These are phyloP conservation scores for Aphelidium insulamus DNA, from an alignment of 371 early-diverging fungal genomes.

Conservation along the genomic window DNA sequence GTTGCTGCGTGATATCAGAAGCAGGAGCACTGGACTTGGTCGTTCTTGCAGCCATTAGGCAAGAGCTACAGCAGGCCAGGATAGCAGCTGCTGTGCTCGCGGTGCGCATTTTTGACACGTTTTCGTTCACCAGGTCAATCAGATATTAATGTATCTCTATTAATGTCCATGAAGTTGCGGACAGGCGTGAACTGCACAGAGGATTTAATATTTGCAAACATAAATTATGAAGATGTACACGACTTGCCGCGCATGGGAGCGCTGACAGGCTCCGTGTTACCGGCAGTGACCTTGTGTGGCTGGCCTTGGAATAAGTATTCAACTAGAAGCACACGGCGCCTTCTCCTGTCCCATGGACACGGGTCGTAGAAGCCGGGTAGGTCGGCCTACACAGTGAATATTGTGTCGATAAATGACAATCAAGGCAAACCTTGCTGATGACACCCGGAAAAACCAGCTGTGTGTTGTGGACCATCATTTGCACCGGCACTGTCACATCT, in stretches of 20 bases:
- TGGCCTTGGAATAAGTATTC: conserved; percentile 61
- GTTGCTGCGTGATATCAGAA: too few relatives aligned
- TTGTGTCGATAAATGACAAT: conserved; percentile 1
- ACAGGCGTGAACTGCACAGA: too few relatives aligned
- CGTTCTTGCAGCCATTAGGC: too few relatives aligned
- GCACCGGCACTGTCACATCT: conserved; percentile 70
- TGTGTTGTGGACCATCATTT: conserved; percentile 54
- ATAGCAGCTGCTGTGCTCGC: too few relatives aligned
- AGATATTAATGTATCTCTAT: too few relatives aligned
- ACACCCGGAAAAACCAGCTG: conserved; percentile 69
- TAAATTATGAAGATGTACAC: background rate
- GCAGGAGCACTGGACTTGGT: too few relatives aligned
- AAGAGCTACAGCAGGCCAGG: too few relatives aligned
- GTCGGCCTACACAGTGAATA: conserved; percentile 25
- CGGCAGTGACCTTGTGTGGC: conserved; percentile 55
- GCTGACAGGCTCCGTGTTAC: conserved; percentile 51
- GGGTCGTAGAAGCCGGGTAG: conserved; percentile 91
- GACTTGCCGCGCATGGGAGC: conserved; percentile 58
- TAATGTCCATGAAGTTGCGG: too few relatives aligned
- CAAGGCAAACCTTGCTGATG: conserved; percentile 40
- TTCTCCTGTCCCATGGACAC: conserved; percentile 68
- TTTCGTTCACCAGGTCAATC: too few relatives aligned
- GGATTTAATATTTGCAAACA: too few relatives aligned
- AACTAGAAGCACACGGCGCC: conserved; percentile 46
- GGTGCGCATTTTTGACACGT: too few relatives aligned